Conservation (phyloP, 345 rosid species). For the Hibiscus mutabilis region DNA sequence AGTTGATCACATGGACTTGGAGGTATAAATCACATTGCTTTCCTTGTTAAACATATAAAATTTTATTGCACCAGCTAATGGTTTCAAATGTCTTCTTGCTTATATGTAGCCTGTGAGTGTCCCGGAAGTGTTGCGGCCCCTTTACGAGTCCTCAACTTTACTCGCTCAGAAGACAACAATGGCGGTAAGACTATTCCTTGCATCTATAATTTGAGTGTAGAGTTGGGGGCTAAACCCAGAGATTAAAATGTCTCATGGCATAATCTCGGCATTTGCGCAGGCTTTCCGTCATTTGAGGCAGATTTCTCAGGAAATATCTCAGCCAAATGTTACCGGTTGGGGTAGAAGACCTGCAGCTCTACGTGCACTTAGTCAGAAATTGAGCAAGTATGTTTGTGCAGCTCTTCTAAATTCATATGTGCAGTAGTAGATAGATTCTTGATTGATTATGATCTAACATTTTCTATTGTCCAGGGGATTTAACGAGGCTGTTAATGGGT, state of each 20-base stretch:
- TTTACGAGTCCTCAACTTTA: conserved; percentile 92
- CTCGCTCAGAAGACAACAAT: conserved; percentile 94
- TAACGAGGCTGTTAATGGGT: conserved; percentile 93
- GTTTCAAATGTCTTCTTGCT: conserved; percentile 7
- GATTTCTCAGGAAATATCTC: conserved; percentile 88
- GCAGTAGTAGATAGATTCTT: neutral
- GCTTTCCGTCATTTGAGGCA: conserved; percentile 90
- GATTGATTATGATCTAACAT: conserved; percentile 6
- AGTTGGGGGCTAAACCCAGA: neutral
- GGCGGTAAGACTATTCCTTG: conserved; percentile 53
- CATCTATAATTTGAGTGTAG: neutral
- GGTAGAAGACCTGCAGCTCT: conserved; percentile 95
- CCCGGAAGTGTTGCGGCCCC: conserved; percentile 94
- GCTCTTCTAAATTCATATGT: neutral
- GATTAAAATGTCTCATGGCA: neutral
- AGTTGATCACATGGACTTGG: conserved; percentile 91
- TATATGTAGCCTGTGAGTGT: conserved; percentile 81
- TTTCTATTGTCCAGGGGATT: conserved; percentile 58
- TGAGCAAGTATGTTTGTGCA: conserved; percentile 57
- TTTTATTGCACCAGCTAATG: neutral
- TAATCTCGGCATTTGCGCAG: conserved; percentile 26
- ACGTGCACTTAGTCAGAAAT: conserved; percentile 79
- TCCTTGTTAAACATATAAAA: conserved; percentile 8
- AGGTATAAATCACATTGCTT: conserved; percentile 41
- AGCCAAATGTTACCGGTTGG: conserved; percentile 78